Conservation (phyloP, 495 filamentous ascomycete genomes). For the Staphylotrichum longicolle region DNA sequence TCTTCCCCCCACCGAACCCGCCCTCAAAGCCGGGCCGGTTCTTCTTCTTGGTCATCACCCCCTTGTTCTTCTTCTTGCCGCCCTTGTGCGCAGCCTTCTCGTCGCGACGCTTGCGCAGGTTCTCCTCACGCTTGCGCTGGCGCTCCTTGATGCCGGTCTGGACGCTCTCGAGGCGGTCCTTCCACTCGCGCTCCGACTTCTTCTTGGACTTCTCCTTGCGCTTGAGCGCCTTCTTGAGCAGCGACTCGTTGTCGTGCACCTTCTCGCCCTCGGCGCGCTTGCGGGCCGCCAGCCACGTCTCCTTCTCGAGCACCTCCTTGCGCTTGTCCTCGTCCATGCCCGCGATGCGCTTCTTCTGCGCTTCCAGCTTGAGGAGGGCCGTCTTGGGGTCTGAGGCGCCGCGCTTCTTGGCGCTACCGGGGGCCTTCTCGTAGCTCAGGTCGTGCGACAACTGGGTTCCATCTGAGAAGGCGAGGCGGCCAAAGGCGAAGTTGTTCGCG, state of each 20-base stretch:
- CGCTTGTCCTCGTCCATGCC: slow-evolving; percentile 73
- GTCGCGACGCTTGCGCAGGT: slow-evolving; percentile 79
- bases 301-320: slow-evolving; percentile 85
- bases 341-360: slow-evolving; percentile 67
- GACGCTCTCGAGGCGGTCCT: slow-evolving; percentile 72
- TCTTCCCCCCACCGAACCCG: slow-evolving; percentile 58
- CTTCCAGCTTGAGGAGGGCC: slow-evolving; percentile 64
- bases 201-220: slow-evolving; percentile 84
- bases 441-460: slow-evolving; percentile 71
- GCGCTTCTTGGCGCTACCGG: slow-evolving; percentile 55
- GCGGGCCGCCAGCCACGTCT: slow-evolving; percentile 87
- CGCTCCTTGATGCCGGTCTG: slow-evolving; percentile 70
- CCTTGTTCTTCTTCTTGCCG: slow-evolving; percentile 66
- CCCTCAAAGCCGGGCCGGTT: slow-evolving; percentile 85
- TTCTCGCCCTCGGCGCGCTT: slow-evolving; percentile 87
- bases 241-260: slow-evolving; percentile 79
- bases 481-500: slow-evolving; percentile 76
- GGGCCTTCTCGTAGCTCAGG: slow-evolving; percentile 54
- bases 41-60: slow-evolving; percentile 55
- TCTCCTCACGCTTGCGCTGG: slow-evolving; percentile 86
- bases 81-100: slow-evolving; percentile 51
- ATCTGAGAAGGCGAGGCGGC: slow-evolving; percentile 80
- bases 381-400: slow-evolving; percentile 79
- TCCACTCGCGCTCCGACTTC: slow-evolving; percentile 89
- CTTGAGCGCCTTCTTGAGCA: slow-evolving; percentile 94